Evolutionary conservation across 139 green algal species (phyloP).

Genomic region (Trebouxia sp.): DNA sequence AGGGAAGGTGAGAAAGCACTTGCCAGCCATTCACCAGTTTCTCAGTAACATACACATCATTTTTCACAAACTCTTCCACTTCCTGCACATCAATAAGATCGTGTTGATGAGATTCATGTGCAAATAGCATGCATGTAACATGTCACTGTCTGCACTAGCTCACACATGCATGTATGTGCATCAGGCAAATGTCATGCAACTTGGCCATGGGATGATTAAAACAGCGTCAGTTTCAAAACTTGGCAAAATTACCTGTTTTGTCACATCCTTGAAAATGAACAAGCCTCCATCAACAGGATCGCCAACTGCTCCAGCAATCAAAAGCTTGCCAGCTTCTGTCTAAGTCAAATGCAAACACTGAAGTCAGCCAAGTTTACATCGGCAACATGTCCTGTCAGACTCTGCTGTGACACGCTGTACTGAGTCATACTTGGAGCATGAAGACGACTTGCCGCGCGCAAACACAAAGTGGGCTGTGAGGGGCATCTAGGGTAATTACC

Average conservation of each 20-base stretch:
- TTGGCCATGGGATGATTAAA: neutral
- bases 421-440: too few species aligned
- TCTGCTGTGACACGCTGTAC: neutral
- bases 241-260: neutral
- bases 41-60: conserved; percentile 75
- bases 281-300: neutral
- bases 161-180: neutral
- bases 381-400: neutral
- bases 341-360: neutral
- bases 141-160: too few species aligned
- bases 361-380: neutral
- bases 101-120: neutral
- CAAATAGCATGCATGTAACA: neutral
- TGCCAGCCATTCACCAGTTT: conserved; percentile 65
- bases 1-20: neutral
- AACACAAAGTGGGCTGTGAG: neutral
- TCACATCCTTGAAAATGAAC: neutral
- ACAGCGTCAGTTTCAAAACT: neutral
- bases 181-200: neutral
- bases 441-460: too few species aligned
- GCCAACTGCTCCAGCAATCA: conserved; percentile 15
- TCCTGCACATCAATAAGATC: conserved; percentile 48
- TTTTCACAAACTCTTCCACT: conserved; percentile 72
- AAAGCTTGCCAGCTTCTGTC: conserved; percentile 3
- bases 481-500: conserved; percentile 34